Percentiles rank a stretch among this genome's conserved stretches.
Evolutionary conservation across 2,329 filamentous ascomycete species (phyloP).

Genomic region (Colletotrichum godetiae): DNA sequence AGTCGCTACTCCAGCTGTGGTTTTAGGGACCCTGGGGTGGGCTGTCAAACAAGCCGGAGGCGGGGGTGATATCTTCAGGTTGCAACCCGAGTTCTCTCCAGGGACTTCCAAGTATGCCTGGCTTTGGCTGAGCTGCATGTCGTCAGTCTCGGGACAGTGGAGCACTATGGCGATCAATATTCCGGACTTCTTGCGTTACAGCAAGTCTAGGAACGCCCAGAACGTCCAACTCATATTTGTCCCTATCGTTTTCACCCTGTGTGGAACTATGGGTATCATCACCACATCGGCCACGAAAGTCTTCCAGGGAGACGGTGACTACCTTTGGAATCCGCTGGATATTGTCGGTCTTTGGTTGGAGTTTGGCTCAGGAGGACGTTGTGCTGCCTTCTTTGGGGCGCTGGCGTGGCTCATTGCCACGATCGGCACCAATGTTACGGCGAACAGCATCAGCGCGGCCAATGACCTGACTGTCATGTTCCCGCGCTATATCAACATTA

Average conservation of each 20-base stretch:
- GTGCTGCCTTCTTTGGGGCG: slow-evolving; percentile 60
- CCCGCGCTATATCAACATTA: slow-evolving; percentile 66
- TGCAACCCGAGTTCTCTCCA: slow-evolving; percentile 18
- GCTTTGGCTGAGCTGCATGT: slow-evolving; percentile 36
- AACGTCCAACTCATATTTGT: slow-evolving; percentile 50
- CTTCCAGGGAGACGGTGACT: slow-evolving; percentile 47
- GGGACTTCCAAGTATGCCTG: slow-evolving; percentile 31
- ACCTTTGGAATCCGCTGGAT: slow-evolving; percentile 62
- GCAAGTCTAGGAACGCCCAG: slow-evolving; percentile 39
- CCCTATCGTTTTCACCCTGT: slow-evolving; percentile 56
- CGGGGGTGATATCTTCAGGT: slow-evolving; percentile 36
- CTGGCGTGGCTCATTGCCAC: slow-evolving; percentile 65
- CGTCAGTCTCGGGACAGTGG: slow-evolving; percentile 36
- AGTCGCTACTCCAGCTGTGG: slow-evolving; percentile 33
- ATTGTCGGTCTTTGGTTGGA: slow-evolving; percentile 56
- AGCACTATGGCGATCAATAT: slow-evolving; percentile 51
- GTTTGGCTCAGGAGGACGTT: slow-evolving; percentile 54
- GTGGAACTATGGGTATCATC: slow-evolving; percentile 63
- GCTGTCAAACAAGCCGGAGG: slow-evolving; percentile 34
- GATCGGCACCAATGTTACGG: slow-evolving; percentile 67
- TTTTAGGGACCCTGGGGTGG: slow-evolving; percentile 38
- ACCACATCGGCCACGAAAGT: slow-evolving; percentile 63
- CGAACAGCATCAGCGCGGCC: slow-evolving; percentile 64
- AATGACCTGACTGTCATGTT: slow-evolving; percentile 67
- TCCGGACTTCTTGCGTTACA: slow-evolving; percentile 58